Conservation (phyloP, 2,329 filamentous ascomycete genomes). For the Pseudocercospora eumusae region DNA sequence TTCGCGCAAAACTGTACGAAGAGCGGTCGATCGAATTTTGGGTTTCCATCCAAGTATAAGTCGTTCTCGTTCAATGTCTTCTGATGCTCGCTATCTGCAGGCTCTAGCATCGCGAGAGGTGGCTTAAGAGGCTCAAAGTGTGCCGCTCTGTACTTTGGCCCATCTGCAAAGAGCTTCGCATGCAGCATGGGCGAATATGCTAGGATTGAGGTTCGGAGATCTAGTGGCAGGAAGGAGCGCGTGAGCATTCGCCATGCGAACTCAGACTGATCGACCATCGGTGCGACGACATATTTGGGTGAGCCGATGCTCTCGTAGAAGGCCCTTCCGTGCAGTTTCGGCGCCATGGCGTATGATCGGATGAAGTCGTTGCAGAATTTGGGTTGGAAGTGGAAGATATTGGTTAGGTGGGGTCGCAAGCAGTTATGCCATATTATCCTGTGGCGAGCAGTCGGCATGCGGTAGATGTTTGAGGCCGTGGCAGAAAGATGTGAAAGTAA, state of each 20-base stretch:
- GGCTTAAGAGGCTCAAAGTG: conserved; percentile 72
- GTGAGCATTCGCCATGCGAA: conserved; percentile 97
- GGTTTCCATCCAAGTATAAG: conserved; percentile 81
- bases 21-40: conserved; percentile 77
- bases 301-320: conserved; percentile 96
- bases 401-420: neutral
- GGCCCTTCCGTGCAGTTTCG: conserved; percentile 63
- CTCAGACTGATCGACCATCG: conserved; percentile 98
- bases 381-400: neutral
- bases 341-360: conserved; percentile 29
- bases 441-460: neutral
- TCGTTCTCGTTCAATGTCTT: conserved; percentile 34
- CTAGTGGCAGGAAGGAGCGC: conserved; percentile 79
- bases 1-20: conserved; percentile 98
- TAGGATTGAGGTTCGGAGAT: conserved; percentile 63
- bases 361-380: neutral
- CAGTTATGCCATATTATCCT: neutral
- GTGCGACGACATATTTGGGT: conserved; percentile 85
- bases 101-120: conserved; percentile 28
- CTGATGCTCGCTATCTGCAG: conserved; percentile 28
- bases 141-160: conserved; percentile 70
- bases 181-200: conserved; percentile 97
- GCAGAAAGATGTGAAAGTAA: neutral
- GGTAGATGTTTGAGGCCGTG: neutral
- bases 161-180: conserved; percentile 81